Evolutionary conservation across 2,329 filamentous ascomycete species (phyloP).

Genomic region (Mollisiaceae sp.): DNA sequence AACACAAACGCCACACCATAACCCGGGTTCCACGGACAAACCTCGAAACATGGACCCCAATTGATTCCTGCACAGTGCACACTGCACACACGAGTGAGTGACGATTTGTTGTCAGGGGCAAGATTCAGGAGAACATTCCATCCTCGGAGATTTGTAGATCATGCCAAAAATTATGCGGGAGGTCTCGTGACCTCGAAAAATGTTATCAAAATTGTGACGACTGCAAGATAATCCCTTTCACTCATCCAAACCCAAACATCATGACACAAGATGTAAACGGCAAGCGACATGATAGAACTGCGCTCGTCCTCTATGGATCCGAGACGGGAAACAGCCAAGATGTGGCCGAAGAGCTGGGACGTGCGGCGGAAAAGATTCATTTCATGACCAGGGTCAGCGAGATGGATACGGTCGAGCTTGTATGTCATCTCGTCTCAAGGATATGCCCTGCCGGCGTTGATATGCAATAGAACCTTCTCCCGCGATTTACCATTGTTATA

Average conservation of each 20-base stretch:
- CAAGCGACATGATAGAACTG: constrained; percentile 49
- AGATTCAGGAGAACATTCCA: constrained; percentile 7
- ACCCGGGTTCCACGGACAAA: constrained; percentile 9
- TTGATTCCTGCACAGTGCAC: not conserved
- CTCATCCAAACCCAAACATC: constrained; percentile 2
- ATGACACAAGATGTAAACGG: constrained; percentile 31
- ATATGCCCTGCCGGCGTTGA: constrained; percentile 14
- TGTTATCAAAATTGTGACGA: constrained; percentile 4
- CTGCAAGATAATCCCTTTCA: not conserved
- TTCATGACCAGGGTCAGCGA: constrained; percentile 79
- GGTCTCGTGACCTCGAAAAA: constrained; percentile 17
- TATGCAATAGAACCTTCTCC: constrained; percentile 52
- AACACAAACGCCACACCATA: not conserved
- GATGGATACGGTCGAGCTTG: constrained; percentile 76
- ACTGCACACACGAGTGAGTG: not conserved
- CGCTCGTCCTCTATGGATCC: constrained; percentile 86
- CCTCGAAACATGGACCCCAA: constrained; percentile 6
- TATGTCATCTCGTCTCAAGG: constrained; percentile 52
- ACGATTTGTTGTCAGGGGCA: not conserved
- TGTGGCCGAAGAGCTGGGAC: constrained; percentile 82
- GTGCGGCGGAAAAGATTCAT: constrained; percentile 75
- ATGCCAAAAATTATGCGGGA: constrained; percentile 13
- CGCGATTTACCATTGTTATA: constrained; percentile 65
- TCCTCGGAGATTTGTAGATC: constrained; percentile 23
- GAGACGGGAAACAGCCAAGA: constrained; percentile 96